Percentiles rank a stretch among this genome's conserved stretches.
phyloP scores from a whole-genome alignment of 2,329 filamentous ascomycete species.

The Zasmidium citrigriseum region DNA sequence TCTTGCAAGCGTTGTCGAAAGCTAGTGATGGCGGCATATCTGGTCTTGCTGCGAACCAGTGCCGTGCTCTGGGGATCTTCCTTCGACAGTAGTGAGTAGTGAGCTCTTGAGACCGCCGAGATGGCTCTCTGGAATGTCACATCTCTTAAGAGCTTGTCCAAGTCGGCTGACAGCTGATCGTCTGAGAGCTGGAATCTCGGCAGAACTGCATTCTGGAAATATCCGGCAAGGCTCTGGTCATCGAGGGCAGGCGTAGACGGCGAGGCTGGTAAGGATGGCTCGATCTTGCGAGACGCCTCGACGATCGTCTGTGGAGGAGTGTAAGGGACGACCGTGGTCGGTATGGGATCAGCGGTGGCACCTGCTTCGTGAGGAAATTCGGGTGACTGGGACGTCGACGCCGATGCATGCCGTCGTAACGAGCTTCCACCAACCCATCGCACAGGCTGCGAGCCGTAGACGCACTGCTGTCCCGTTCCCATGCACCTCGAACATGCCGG shows the following conservation, averaged over 20 bases:
- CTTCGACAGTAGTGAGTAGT: constrained; percentile 16
- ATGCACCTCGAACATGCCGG: constrained; percentile 15
- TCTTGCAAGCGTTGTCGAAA: constrained; percentile 14
- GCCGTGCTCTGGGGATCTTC: constrained; percentile 5
- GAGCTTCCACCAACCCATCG: constrained; percentile 20
- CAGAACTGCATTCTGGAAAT: constrained; percentile 17
- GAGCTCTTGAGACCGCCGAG: constrained; percentile 17
- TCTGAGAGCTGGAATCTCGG: constrained; percentile 19
- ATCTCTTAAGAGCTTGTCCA: constrained; percentile 5
- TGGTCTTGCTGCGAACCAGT: constrained; percentile 9
- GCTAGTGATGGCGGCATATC: constrained; percentile 15
- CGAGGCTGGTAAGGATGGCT: constrained; percentile 1
- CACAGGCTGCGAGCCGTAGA: constrained; percentile 16
- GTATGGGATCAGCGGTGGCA: neutral
- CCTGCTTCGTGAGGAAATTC: neutral
- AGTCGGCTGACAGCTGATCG: constrained; percentile 11
- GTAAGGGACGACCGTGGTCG: too few relatives aligned
- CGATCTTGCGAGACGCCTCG: neutral
- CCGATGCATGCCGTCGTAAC: constrained; percentile 11
- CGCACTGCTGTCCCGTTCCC: constrained; percentile 11
- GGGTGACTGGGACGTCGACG: neutral
- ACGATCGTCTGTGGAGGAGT: neutral
- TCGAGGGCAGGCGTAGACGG: constrained; percentile 11
- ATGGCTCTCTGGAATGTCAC: constrained; percentile 15
- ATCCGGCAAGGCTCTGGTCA: constrained; percentile 7